Evolutionary conservation across 1,284 basidiomycete species (phyloP).

Genomic region (Sporisorium scitamineum): DNA sequence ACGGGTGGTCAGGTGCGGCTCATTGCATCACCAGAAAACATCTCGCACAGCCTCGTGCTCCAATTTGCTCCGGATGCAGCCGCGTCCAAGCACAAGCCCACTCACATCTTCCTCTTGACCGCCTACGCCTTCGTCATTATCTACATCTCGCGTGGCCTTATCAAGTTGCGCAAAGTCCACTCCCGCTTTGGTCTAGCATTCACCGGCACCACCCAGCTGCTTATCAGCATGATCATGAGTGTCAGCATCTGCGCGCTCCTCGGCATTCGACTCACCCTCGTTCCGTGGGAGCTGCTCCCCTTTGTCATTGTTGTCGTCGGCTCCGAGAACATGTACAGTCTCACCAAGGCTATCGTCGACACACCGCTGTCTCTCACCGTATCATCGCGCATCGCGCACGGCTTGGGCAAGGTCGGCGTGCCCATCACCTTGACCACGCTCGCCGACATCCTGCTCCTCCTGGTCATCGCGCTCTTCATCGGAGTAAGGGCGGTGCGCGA

Average conservation of each 20-base stretch:
- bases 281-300: slow-evolving; percentile 87
- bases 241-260: slow-evolving; percentile 88
- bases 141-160: slow-evolving; percentile 82
- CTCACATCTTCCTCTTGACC: slow-evolving; percentile 75
- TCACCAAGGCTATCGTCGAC: slow-evolving; percentile 87
- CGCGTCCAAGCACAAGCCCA: slow-evolving; percentile 33
- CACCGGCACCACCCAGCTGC: slow-evolving; percentile 89
- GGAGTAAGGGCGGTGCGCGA: slow-evolving; percentile 83
- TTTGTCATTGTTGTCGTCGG: slow-evolving; percentile 96
- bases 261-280: slow-evolving; percentile 85
- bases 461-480: slow-evolving; percentile 81
- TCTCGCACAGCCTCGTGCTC: slow-evolving; percentile 53
- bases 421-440: slow-evolving; percentile 92
- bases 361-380: slow-evolving; percentile 91
- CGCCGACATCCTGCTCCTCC: slow-evolving; percentile 84
- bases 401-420: slow-evolving; percentile 85
- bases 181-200: slow-evolving; percentile 91
- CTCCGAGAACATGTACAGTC: slow-evolving; percentile 95
- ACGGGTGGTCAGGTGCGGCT: slow-evolving; percentile 57
- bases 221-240: slow-evolving; percentile 91
- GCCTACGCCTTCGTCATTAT: slow-evolving; percentile 83
- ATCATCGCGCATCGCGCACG: slow-evolving; percentile 89
- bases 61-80: slow-evolving; percentile 52
- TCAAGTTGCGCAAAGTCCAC: slow-evolving; percentile 75
- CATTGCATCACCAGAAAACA: slow-evolving; percentile 46